Percentiles rank a stretch among this genome's conserved stretches.
phyloP scores from a whole-genome alignment of 176 grass and related monocot genomes.

The Secale cereale region DNA sequence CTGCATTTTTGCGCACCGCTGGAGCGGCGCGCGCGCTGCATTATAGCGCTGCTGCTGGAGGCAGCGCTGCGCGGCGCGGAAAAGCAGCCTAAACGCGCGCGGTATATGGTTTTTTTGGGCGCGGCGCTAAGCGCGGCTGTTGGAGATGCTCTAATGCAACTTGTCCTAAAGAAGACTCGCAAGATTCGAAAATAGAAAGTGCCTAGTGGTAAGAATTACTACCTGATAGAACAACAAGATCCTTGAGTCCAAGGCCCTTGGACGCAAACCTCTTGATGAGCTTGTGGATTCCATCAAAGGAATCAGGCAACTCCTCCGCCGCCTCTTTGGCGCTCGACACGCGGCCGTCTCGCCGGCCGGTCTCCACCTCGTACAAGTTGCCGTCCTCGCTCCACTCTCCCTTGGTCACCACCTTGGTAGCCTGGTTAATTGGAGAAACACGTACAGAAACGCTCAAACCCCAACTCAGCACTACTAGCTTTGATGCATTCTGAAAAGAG shows the following conservation, averaged over 20 bases:
- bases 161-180: not conserved
- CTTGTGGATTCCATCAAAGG: slow-evolving; percentile 52
- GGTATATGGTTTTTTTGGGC: too few species aligned
- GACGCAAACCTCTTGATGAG: slow-evolving; percentile 48
- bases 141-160: too few species aligned
- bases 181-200: not conserved
- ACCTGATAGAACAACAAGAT: slow-evolving; percentile 76
- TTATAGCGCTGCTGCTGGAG: too few species aligned
- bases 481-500: not conserved
- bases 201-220: slow-evolving; percentile 20
- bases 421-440: slow-evolving; percentile 13
- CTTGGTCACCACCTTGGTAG: slow-evolving; percentile 39
- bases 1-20: too few species aligned
- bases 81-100: too few species aligned
- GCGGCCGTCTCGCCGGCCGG: slow-evolving; percentile 52
- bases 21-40: too few species aligned
- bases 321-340: slow-evolving; percentile 39
- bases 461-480: not conserved
- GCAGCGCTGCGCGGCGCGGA: too few species aligned
- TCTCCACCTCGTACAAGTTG: slow-evolving; percentile 75
- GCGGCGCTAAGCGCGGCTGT: too few species aligned
- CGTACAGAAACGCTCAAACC: not conserved
- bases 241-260: slow-evolving; percentile 65
- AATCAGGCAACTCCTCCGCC: slow-evolving; percentile 50
- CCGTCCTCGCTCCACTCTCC: slow-evolving; percentile 49